Base-by-base conservation (phyloP, 768 basidiomycete species). In the Rhizopogon salebrosus region DNA sequence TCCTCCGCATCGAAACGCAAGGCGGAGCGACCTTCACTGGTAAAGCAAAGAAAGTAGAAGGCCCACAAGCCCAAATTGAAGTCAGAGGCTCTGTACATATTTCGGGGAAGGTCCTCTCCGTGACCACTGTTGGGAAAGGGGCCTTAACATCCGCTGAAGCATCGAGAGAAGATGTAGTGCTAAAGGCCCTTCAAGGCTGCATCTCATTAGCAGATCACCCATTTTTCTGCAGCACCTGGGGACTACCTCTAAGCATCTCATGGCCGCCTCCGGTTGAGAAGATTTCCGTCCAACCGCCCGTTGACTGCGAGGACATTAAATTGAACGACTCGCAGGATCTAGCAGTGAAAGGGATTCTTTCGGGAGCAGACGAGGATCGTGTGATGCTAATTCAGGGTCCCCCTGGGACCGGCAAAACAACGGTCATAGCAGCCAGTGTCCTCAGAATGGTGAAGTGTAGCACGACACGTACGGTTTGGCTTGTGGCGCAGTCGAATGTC, bases 121-220 rank as follows among this genome's bases (percentile, higher is more conserved):
- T 88, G 38, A 75, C 64, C 8, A 78, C 83, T 3, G 66, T 77
- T 39, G 85, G 84, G 2, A 76, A 73, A 26, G 82, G 77, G 49
- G 70, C 68, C 26, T 77, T 75, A 0, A 89, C 86, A 1, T 69
- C 57, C 16, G 84, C 87, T 3, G 84, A 88, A 50, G 48, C 57
- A 2, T 3, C 16, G 18, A 66, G 70, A 1, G n/a, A n/a, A n/a
- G n/a, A n/a, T n/a, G n/a, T n/a, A n/a, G n/a, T n/a, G n/a, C n/a
- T n/a, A n/a, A n/a, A 27, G 6, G 50, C 56, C 0, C 27, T 74
- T 9, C 65, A 68, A 26, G 9, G 41, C 3, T 18, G 1, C 9
- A 48, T 57, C 1, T 52, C 37, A 1, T 56, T 71, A 31, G 22
- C 63, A 14, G 51, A 54, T 2, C 56, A 59, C 22, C 61, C 64